A percentile compares a stretch with the other conserved stretches of the same genome.
Evolutionary conservation across 2,329 filamentous ascomycete genomes (phyloP).

Genomic region (Fusarium fujikuroi): DNA sequence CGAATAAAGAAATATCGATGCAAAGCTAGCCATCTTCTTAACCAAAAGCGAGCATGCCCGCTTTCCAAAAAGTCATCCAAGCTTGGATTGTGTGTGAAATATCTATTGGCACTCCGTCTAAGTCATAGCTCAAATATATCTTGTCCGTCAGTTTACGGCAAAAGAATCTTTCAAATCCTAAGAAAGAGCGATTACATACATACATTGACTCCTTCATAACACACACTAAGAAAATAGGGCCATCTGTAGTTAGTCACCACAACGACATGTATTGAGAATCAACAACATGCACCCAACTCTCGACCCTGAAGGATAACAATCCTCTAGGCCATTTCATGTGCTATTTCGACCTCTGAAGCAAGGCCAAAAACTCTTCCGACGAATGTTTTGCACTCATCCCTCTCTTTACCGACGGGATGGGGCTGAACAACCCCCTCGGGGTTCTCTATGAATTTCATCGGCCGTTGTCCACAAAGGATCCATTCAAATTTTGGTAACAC

Average conservation of each 20-base stretch:
- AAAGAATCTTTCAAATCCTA: too few relatives aligned
- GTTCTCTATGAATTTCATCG: neutral
- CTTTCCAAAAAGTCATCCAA: neutral
- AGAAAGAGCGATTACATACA: neutral
- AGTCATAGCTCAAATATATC: too few relatives aligned
- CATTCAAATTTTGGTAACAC: slow-evolving; percentile 22
- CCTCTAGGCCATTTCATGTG: neutral
- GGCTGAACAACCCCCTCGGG: neutral
- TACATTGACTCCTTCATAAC: neutral
- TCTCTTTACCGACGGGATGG: accelerated
- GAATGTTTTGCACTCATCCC: neutral
- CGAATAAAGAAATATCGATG: accelerated
- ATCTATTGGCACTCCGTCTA: neutral
- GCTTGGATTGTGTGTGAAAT: neutral
- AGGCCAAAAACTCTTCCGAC: neutral
- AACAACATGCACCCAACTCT: neutral
- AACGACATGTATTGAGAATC: neutral
- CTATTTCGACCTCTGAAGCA: neutral
- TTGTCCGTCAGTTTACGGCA: too few relatives aligned
- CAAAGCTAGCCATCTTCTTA: accelerated
- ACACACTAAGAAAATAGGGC: neutral
- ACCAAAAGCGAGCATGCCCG: accelerated
- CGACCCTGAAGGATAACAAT: neutral
- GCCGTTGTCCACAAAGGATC: slow-evolving; percentile 17
- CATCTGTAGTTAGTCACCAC: neutral